Evolutionary conservation across 192 early-diverging fungal species (phyloP).

Genomic region (Linderina pennispora): DNA sequence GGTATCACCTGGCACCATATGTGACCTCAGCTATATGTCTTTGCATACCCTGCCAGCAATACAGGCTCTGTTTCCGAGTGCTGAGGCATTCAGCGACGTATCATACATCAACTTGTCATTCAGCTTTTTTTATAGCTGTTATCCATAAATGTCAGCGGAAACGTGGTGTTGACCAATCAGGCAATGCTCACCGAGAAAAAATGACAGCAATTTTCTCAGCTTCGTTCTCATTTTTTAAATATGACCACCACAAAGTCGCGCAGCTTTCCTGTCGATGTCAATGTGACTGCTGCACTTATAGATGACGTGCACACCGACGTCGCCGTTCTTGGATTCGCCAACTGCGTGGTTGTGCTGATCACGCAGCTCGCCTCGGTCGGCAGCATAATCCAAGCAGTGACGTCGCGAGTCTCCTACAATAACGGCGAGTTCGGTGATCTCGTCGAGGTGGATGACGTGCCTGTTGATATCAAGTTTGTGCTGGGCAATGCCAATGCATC

Average conservation of each 20-base stretch:
- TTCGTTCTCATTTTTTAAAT: background rate
- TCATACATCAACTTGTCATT: too few species aligned
- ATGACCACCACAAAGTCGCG: background rate
- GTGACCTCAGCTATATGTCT: too few species aligned
- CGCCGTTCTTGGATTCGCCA: conserved; percentile 35
- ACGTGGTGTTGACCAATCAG: too few species aligned
- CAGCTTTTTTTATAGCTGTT: too few species aligned
- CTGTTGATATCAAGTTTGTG: conserved; percentile 32
- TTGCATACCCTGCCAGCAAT: too few species aligned
- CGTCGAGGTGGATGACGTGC: conserved; percentile 10
- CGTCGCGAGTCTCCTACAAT: conserved; percentile 1
- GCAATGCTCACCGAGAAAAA: background rate
- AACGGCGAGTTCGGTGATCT: conserved; percentile 1
- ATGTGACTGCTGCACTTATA: conserved; percentile 18
- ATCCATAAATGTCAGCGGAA: background rate
- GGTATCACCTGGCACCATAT: too few species aligned
- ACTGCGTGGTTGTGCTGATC: conserved; percentile 31
- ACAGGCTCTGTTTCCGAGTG: too few species aligned
- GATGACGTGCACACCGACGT: conserved; percentile 33
- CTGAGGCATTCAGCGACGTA: too few species aligned
- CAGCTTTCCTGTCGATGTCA: conserved; percentile 17
- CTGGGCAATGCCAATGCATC: conserved; percentile 16
- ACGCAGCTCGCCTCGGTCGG: conserved; percentile 35
- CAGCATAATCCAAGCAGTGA: conserved; percentile 23
- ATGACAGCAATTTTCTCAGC: background rate